These are phyloP conservation scores for Chenopodium suecicum DNA, from an alignment of 148 eudicot species.

Conservation along the genomic window DNA sequence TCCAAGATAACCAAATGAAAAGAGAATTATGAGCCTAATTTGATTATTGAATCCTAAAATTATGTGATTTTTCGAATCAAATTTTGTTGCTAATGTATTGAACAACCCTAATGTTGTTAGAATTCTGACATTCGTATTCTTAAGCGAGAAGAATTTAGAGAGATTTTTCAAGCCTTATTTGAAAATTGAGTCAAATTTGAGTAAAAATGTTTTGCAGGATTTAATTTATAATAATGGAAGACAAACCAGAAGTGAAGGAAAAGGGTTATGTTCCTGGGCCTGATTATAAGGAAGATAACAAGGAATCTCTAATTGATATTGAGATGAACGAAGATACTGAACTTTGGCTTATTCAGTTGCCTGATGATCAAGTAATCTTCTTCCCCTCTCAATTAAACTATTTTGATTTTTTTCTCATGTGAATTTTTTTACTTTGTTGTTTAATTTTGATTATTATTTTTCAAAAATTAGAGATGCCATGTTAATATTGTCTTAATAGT, in stretches of 20 bases:
- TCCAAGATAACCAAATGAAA: no score
- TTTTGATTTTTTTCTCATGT: no score
- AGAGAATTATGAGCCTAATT: no score
- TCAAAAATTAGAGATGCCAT: not conserved
- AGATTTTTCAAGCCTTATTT: no score
- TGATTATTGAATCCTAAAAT: no score
- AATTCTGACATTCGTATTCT: no score
- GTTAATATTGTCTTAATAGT: not conserved
- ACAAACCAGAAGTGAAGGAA: not conserved
- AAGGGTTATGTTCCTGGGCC: slow-evolving; percentile 34
- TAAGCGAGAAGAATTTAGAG: no score
- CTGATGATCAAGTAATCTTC: slow-evolving; percentile 51
- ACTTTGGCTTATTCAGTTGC: slow-evolving; percentile 82
- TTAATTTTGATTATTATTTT: not conserved
- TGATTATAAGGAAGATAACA: slow-evolving; percentile 51
- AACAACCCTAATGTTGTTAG: no score
- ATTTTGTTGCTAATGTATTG: no score
- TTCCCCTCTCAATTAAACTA: not conserved
- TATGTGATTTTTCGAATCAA: no score
- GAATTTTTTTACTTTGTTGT: not conserved
- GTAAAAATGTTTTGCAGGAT: no score
- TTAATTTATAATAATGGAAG: not conserved
- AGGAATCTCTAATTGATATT: slow-evolving; percentile 54
- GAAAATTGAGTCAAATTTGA: no score
- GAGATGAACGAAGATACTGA: slow-evolving; percentile 48